Evolutionary conservation across 768 basidiomycete species (phyloP).

Genomic region (Pleurotus tuoliensis): DNA sequence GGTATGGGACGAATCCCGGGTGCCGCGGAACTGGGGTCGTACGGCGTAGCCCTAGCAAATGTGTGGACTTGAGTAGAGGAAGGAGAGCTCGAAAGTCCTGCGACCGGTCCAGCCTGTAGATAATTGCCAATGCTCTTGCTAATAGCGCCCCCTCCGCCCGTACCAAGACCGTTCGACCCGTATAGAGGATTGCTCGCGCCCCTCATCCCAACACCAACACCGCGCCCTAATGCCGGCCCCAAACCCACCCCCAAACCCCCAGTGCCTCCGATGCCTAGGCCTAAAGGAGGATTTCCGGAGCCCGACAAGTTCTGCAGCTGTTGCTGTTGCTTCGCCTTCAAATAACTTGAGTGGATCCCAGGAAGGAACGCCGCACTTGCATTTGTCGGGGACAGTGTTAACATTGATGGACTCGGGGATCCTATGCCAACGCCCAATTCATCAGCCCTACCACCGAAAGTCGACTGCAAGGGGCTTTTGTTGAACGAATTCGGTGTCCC

Average conservation of each 20-base stretch:
- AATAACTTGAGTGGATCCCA: constrained; percentile 62
- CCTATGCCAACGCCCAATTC: constrained; percentile 38
- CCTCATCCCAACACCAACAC: constrained; percentile 16
- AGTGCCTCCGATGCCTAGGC: constrained; percentile 2
- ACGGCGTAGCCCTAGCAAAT: constrained; percentile 38
- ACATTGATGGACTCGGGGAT: constrained; percentile 14
- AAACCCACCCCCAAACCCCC: background rate
- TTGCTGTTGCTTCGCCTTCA: constrained; percentile 39
- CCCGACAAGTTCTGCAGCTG: background rate
- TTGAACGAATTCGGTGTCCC: constrained; percentile 14
- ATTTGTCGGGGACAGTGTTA: constrained; percentile 51
- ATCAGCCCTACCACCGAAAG: constrained; percentile 24
- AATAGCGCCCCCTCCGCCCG: constrained; percentile 5
- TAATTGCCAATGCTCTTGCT: constrained; percentile 27
- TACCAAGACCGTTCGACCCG: constrained; percentile 4
- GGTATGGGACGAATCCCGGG: constrained; percentile 11
- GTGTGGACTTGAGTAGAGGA: constrained; percentile 34
- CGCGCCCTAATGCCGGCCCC: constrained; percentile 19
- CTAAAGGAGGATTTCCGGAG: background rate
- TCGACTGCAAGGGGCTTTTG: background rate
- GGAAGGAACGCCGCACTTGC: constrained; percentile 82
- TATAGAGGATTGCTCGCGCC: constrained; percentile 27
- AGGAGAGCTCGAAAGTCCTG: constrained; percentile 26
- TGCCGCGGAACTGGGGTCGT: constrained; percentile 42
- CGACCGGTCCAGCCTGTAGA: constrained; percentile 17